phyloP scores from a whole-genome alignment of 768 basidiomycete species.

The Suillus subaureus region DNA sequence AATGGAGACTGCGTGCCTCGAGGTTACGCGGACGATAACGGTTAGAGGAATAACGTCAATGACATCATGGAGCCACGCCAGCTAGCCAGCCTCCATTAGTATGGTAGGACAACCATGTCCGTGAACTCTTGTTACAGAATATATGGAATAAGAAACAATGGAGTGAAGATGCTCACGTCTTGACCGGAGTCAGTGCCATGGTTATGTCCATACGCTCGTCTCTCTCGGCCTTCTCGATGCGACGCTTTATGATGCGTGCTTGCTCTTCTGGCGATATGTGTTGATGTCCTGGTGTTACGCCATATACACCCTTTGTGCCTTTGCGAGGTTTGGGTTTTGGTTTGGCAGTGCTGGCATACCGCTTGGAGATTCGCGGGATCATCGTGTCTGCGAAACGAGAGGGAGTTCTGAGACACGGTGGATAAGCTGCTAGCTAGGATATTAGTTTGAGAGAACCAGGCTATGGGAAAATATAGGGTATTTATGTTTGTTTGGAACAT shows the following conservation, averaged over 20 bases:
- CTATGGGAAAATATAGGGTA: neutral
- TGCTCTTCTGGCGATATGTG: conserved; percentile 30
- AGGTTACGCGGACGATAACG: neutral
- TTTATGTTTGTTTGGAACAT: conserved; percentile 2
- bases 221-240: conserved; percentile 42
- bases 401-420: neutral
- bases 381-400: neutral
- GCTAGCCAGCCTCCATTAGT: neutral
- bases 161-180: conserved; percentile 32
- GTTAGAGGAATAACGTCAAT: neutral
- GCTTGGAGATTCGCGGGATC: conserved; percentile 11
- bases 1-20: neutral
- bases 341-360: conserved; percentile 10
- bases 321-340: conserved; percentile 1
- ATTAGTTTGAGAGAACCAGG: neutral
- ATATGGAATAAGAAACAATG: neutral
- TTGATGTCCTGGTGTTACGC: neutral
- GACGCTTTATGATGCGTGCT: conserved; percentile 20
- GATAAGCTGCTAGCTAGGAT: neutral
- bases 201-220: conserved; percentile 44
- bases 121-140: neutral
- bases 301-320: conserved; percentile 1
- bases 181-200: conserved; percentile 35
- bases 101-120: neutral
- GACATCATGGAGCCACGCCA: conserved; percentile 4